A percentile compares a stretch with the other conserved stretches of the same genome.
Evolutionary conservation across 2,329 filamentous ascomycete species (phyloP).

Genomic region (Trichoderma lentiforme): DNA sequence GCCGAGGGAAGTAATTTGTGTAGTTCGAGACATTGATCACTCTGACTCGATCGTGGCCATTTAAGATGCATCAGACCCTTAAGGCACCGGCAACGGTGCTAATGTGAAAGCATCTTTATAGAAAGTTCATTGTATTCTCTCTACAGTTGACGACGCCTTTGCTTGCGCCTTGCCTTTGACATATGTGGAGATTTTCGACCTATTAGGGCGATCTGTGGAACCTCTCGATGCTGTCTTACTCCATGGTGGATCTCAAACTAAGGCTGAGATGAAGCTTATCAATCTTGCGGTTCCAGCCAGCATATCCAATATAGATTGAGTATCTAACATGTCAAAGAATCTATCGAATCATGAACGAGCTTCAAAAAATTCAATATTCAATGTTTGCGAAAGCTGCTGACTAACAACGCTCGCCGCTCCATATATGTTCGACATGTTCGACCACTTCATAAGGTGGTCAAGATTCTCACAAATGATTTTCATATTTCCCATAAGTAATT

Average conservation of each 20-base stretch:
- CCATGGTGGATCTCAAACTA: not conserved
- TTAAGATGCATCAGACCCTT: fast-evolving
- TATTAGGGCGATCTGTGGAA: not conserved
- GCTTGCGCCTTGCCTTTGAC: not conserved
- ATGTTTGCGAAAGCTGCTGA: too few relatives aligned
- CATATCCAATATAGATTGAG: too few relatives aligned
- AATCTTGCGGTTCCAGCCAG: too few relatives aligned
- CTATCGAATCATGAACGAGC: too few relatives aligned
- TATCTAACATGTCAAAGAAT: too few relatives aligned
- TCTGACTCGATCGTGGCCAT: not conserved
- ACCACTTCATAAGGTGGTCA: not conserved
- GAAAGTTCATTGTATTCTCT: not conserved
- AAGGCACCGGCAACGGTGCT: not conserved
- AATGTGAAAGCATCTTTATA: not conserved
- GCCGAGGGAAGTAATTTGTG: not conserved
- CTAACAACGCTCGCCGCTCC: too few relatives aligned
- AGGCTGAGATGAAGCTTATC: not conserved
- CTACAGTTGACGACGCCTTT: too few relatives aligned
- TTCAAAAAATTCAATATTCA: too few relatives aligned
- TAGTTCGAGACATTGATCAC: not conserved
- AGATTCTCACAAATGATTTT: not conserved
- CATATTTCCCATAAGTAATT: too few relatives aligned
- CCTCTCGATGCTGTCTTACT: not conserved
- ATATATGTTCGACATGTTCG: too few relatives aligned
- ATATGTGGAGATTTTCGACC: not conserved